Evolutionary conservation across 139 green algal species (phyloP), one percentile per base, ranked within the genome.

Genomic region (Micractinium conductrix): DNA sequence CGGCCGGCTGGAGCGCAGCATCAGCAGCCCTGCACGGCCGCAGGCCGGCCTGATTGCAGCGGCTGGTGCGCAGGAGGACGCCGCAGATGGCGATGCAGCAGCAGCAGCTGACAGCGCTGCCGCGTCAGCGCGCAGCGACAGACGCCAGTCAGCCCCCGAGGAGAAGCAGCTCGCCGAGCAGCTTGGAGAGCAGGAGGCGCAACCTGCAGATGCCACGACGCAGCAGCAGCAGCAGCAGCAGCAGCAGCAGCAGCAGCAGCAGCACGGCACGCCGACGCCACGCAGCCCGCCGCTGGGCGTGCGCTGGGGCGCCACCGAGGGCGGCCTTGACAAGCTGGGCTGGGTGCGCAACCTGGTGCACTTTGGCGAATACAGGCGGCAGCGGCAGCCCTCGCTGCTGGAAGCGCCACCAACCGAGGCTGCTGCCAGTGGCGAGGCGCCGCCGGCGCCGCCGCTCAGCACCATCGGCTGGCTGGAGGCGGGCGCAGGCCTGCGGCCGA

Each of bases 301-400:
- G 40, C n/a, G 69, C 19, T 75, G 69, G 69, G 69, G 40, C 24
- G 69, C 69, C 69, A 75, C 38, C 10, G 69, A 91, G 79, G 90
- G 86, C 50, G 90, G 87, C 0, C 58, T 84, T 28, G 90, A 93
- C 79, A 84, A 60, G 16, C 53, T 90, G 74, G 85, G 84, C 12
- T 93, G 90, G 90, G 84, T 92, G 43, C 58, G 88, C 16, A 70
- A 87, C 69, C 79, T 93, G 62, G 87, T 92, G 37, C 71, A 69
- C 22, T 89, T 81, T 83, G 22, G 42, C 67, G 79, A 88, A 71
- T 44, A 67, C 60, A 73, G 69, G 65, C 43, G 26, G 42, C 33
- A 74, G 35, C 68, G 21, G 68, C 68, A 50, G 68, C 30, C 16
- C 28, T 40, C 2, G 62, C 7, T 6, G 22, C 40, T 53, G 40